phyloP scores from a whole-genome alignment of 768 basidiomycete species.

The Coprinellus micaceus region DNA sequence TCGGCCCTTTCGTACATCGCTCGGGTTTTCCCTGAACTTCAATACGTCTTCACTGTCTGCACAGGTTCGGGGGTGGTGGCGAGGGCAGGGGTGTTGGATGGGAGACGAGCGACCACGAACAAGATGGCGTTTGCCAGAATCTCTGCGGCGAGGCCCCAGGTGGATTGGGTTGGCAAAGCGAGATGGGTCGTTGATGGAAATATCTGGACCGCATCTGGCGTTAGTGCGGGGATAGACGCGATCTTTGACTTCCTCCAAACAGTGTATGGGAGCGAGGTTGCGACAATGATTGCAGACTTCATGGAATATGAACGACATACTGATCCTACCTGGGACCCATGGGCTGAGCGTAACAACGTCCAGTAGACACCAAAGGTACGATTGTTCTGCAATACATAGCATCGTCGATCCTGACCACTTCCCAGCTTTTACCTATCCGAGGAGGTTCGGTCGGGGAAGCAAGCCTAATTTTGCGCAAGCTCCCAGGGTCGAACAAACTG shows the following conservation, averaged over 20 bases:
- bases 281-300: conserved; percentile 26
- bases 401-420: too few relatives aligned
- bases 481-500: background rate
- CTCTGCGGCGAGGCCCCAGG: conserved; percentile 25
- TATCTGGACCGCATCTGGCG: conserved; percentile 46
- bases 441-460: background rate
- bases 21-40: conserved; percentile 30
- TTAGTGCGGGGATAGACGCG: conserved; percentile 42
- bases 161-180: conserved; percentile 41
- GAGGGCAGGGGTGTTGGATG: conserved; percentile 38
- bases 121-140: conserved; percentile 31
- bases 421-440: background rate
- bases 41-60: conserved; percentile 42
- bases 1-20: conserved; percentile 27
- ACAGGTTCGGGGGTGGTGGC: conserved; percentile 39
- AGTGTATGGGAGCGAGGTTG: conserved; percentile 33
- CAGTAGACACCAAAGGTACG: background rate
- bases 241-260: conserved; percentile 34
- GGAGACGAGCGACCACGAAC: conserved; percentile 42
- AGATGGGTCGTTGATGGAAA: conserved; percentile 49
- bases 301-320: conserved; percentile 38
- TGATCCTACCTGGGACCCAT: conserved; percentile 39
- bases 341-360: conserved; percentile 30
- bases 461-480: background rate
- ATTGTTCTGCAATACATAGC: background rate